Conservation (phyloP, 805 yeast genomes). For the Priceomyces haplophilus region DNA sequence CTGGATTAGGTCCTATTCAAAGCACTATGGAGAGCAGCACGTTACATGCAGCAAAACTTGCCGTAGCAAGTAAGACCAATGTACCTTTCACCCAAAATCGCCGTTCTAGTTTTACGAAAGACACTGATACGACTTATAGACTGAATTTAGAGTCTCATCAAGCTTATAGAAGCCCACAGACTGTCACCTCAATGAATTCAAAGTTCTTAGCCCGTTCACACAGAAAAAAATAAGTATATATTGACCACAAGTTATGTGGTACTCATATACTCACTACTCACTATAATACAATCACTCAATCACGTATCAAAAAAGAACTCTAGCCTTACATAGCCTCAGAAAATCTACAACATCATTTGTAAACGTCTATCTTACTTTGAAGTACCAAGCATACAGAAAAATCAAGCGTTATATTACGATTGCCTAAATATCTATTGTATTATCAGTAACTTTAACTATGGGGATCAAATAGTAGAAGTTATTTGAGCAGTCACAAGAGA, state of each 20-base stretch:
- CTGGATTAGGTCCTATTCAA: constrained; percentile 22
- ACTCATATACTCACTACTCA: not conserved
- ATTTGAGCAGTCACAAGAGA: constrained; percentile 5
- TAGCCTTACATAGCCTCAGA: too few relatives aligned
- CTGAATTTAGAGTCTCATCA: constrained; percentile 1
- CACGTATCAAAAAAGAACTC: too few relatives aligned
- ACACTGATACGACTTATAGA: constrained; percentile 11
- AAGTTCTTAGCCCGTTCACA: constrained; percentile 57
- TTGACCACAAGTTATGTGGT: not conserved
- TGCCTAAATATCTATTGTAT: too few relatives aligned
- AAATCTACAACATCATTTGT: too few relatives aligned
- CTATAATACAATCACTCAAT: too few relatives aligned
- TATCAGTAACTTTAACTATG: too few relatives aligned
- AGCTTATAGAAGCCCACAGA: constrained; percentile 3
- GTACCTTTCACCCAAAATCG: constrained; percentile 21
- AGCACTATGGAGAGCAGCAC: constrained; percentile 23
- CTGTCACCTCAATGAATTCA: constrained; percentile 57
- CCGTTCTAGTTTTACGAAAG: constrained; percentile 38
- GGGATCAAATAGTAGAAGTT: too few relatives aligned
- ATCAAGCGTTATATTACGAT: too few relatives aligned
- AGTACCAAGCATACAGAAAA: too few relatives aligned
- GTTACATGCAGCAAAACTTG: constrained; percentile 45
- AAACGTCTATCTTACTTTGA: too few relatives aligned
- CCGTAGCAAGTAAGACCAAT: constrained; percentile 33
- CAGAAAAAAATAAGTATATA: constrained; percentile 30